A percentile compares a stretch with the other conserved stretches of the same genome.
Evolutionary conservation across 2,329 filamentous ascomycete species (phyloP).

Genomic region (Aureobasidium sp.): DNA sequence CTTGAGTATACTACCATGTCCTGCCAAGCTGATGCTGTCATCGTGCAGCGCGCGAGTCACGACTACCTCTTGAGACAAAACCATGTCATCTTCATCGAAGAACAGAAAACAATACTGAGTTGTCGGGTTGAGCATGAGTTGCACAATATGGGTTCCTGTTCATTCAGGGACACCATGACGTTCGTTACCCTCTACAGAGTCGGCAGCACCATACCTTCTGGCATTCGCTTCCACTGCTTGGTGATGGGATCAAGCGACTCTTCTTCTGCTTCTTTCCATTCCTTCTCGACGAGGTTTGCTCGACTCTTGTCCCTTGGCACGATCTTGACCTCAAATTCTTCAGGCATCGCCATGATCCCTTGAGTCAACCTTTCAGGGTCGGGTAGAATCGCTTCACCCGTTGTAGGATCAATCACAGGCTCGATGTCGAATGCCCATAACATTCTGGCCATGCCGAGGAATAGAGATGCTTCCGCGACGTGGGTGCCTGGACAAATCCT

Average conservation of each 20-base stretch:
- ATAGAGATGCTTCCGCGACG: conserved; percentile 55
- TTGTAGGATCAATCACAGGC: conserved; percentile 28
- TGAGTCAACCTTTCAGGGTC: conserved; percentile 46
- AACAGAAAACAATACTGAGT: too few species aligned
- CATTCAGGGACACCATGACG: not conserved
- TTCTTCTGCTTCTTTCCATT: conserved; percentile 30
- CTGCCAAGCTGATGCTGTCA: conserved; percentile 6
- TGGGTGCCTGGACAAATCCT: conserved; percentile 66
- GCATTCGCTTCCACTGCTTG: conserved; percentile 32
- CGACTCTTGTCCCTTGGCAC: conserved; percentile 37
- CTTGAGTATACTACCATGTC: not conserved
- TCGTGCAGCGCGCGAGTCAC: not conserved
- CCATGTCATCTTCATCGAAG: not conserved
- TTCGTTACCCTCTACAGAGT: not conserved
- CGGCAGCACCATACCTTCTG: conserved; percentile 13
- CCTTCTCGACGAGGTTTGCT: conserved; percentile 32
- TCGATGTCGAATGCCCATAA: conserved; percentile 48
- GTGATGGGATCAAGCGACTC: conserved; percentile 30
- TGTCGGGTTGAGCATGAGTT: too few species aligned
- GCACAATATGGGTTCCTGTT: too few species aligned
- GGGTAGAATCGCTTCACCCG: conserved; percentile 40
- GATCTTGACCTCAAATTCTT: conserved; percentile 42
- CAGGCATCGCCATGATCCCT: conserved; percentile 51
- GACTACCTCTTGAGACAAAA: not conserved
- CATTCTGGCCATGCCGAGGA: conserved; percentile 53